phyloP scores from a whole-genome alignment of 768 basidiomycete species.

The Collybia sordida region DNA sequence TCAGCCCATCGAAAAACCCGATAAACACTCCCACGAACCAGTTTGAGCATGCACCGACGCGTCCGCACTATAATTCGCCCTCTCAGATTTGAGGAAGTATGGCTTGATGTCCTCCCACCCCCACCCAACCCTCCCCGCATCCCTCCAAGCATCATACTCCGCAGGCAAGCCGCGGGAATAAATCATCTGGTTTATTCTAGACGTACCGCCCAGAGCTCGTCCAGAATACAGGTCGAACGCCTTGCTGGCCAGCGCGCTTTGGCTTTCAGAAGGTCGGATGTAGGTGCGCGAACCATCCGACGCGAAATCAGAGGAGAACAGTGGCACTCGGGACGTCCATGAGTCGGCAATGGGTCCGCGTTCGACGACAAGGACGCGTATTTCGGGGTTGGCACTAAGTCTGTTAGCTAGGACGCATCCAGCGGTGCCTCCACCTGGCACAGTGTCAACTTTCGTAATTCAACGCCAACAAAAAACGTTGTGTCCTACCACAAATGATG shows the following conservation, averaged over 20 bases:
- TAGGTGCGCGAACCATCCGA: conserved; percentile 15
- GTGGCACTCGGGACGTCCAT: conserved; percentile 30
- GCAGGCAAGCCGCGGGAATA: conserved; percentile 25
- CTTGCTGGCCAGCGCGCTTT: conserved; percentile 7
- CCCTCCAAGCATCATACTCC: conserved; percentile 28
- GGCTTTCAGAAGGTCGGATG: conserved; percentile 14
- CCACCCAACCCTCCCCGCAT: conserved; percentile 25
- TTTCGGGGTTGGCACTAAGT: conserved; percentile 28
- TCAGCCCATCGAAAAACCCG: neutral
- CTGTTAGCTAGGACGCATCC: conserved; percentile 38
- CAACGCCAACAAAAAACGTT: neutral
- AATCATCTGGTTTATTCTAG: conserved; percentile 26
- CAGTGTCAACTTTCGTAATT: neutral
- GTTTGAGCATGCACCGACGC: conserved; percentile 6
- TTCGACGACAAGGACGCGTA: conserved; percentile 33
- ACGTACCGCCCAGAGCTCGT: conserved; percentile 27
- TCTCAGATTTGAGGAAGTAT: conserved; percentile 24
- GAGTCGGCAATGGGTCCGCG: conserved; percentile 26
- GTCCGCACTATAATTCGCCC: neutral
- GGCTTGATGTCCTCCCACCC: conserved; percentile 22
- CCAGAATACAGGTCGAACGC: conserved; percentile 18
- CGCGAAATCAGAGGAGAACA: conserved; percentile 27
- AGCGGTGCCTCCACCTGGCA: conserved; percentile 31
- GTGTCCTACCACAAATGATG: conserved; percentile 7
- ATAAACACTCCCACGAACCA: neutral